Evolutionary conservation across 495 filamentous ascomycete species (phyloP).

Genomic region (Copromyces sp.): DNA sequence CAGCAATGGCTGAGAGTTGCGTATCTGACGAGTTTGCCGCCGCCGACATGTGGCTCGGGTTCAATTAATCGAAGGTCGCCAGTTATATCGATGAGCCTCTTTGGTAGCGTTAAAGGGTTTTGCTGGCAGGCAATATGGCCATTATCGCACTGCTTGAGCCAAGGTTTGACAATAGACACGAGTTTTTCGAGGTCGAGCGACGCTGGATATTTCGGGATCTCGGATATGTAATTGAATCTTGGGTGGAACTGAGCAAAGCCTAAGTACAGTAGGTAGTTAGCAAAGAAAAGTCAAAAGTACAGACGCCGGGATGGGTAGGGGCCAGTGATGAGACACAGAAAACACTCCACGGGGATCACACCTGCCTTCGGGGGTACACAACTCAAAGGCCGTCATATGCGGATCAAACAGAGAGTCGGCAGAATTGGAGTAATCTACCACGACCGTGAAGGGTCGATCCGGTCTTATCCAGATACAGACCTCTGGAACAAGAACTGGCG

Average conservation of each 20-base stretch:
- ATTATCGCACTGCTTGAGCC: not conserved
- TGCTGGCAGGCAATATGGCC: not conserved
- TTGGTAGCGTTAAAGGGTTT: not conserved
- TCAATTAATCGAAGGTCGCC: not conserved
- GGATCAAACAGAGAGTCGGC: not conserved
- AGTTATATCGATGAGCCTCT: not conserved
- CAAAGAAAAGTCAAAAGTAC: not conserved
- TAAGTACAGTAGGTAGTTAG: not conserved
- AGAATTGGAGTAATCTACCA: not conserved
- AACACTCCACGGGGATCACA: not conserved
- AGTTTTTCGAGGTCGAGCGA: not conserved
- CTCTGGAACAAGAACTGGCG: not conserved
- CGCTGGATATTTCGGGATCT: not conserved
- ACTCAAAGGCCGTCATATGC: not conserved
- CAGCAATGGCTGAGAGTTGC: slow-evolving; percentile 3
- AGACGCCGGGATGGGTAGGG: not conserved
- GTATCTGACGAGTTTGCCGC: not conserved
- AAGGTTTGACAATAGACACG: not conserved
- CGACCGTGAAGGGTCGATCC: not conserved
- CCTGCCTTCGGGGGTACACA: not conserved
- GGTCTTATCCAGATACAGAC: not conserved
- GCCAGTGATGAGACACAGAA: not conserved
- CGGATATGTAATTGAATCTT: not conserved
- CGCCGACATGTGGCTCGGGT: not conserved
- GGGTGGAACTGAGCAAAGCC: not conserved